Evolutionary conservation across 2,329 filamentous ascomycete species (phyloP).

Genomic region (Aspergillus sp.): DNA sequence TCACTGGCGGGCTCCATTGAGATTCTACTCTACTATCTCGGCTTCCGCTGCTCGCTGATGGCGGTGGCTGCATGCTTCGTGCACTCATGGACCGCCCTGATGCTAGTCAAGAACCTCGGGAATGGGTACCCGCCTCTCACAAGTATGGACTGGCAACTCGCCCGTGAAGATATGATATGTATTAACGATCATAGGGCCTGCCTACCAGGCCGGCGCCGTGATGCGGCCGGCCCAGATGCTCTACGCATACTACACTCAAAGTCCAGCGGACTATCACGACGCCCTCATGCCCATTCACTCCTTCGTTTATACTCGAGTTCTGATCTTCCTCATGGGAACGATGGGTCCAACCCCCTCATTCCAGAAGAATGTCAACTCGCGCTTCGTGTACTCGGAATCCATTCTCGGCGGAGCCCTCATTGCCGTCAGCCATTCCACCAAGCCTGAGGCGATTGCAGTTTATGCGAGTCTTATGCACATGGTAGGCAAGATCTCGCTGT

Average conservation of each 20-base stretch:
- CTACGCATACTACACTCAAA: slow-evolving; percentile 4
- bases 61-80: slow-evolving; percentile 1
- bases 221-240: slow-evolving; percentile 3
- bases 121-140: slow-evolving; percentile 8
- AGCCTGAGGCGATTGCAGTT: background rate
- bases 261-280: slow-evolving; percentile 3
- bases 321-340: slow-evolving; percentile 4
- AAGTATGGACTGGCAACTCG: background rate
- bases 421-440: slow-evolving; percentile 1
- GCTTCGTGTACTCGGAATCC: slow-evolving; percentile 5
- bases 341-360: slow-evolving; percentile 5
- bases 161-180: background rate
- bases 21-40: background rate
- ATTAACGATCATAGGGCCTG: background rate
- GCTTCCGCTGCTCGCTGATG: slow-evolving; percentile 1
- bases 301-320: slow-evolving; percentile 1
- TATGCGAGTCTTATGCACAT: slow-evolving; percentile 3
- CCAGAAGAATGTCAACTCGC: slow-evolving; percentile 4
- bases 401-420: slow-evolving; percentile 4
- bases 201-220: slow-evolving; percentile 6
- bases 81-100: background rate
- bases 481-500: background rate
- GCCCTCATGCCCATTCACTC: slow-evolving; percentile 7
- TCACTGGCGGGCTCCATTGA: background rate
- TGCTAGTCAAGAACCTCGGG: slow-evolving; percentile 1